A percentile compares a stretch with the other conserved stretches of the same genome.
These are phyloP conservation scores for Blastomyces gilchristii DNA, from an alignment of 2,329 filamentous ascomycete genomes.

Conservation along the genomic window DNA sequence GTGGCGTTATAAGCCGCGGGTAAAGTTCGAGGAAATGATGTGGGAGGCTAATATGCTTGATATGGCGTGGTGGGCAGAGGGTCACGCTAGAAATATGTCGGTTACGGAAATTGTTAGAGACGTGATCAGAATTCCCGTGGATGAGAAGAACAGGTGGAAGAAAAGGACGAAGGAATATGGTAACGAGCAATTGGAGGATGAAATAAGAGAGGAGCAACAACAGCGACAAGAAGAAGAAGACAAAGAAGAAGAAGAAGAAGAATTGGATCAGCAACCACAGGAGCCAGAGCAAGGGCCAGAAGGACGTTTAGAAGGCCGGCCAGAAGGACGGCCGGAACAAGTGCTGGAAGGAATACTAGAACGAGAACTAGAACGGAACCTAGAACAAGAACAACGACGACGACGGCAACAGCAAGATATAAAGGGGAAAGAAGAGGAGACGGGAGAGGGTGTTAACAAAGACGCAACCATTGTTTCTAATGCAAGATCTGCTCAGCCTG, in stretches of 20 bases:
- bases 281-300: not conserved
- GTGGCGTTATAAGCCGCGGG: constrained; percentile 17
- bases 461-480: not conserved
- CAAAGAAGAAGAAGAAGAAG: no score
- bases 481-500: not conserved
- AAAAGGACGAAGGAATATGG: not conserved
- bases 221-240: no score
- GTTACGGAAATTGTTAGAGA: constrained; percentile 21
- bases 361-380: no score
- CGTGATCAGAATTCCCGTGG: constrained; percentile 24
- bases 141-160: not conserved
- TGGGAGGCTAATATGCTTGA: constrained; percentile 28
- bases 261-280: not conserved
- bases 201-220: constrained; percentile 59
- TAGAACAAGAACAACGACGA: no score
- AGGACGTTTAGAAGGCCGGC: no score
- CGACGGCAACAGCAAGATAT: not conserved
- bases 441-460: not conserved
- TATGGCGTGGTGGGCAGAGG: constrained; percentile 19
- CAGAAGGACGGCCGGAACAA: no score
- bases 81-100: not conserved
- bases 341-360: no score
- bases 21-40: constrained; percentile 26
- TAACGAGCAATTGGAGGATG: not conserved
- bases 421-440: constrained; percentile 47